Base-by-base conservation (phyloP, 208 protist genomes). In the Phytomonas sp. region DNA sequence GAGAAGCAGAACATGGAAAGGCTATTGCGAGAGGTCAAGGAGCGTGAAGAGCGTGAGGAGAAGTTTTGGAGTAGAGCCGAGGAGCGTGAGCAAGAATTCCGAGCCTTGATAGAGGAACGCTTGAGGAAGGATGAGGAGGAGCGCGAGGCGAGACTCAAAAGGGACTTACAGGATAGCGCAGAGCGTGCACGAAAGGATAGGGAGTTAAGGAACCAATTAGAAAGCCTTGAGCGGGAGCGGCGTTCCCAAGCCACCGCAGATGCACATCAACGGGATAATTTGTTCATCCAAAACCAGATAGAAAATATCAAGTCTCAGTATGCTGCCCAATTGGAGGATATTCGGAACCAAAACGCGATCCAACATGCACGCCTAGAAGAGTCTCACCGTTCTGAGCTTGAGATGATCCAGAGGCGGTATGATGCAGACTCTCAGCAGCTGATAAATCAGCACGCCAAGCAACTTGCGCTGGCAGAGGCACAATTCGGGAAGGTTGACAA, bases 131-230 rank as follows among this genome's bases (percentile, higher is more conserved):
- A 95, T 60, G 89, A 94, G 63, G 84, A 87, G 74, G 88, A 97
- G 77, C 87, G 86, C 29, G 92, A 95, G 72, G 77, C 61, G 20
- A 83, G 88, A 1, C 76, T 90, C 1, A 81, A 82, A 71, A 82
- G 88, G n/a, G 89, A 97, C 64, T 68, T 89, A 6, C 89, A 95
- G 51, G 88, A 95, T 43, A 77, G 86, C 11, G 86, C 83, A 62
- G 71, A 71, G 26, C 88, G 92, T 20, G 61, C 86, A 37, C 78
- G 79, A 7, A 80, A 83, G 31, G 92, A 96, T 66, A 70, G 74
- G 29, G 85, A 92, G 66, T 62, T 91, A 37, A 81, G 83, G 13
- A 82, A 89, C 20, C 80, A 88, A 71, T 43, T 94, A 67, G 80
- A 88, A 8, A 74, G 76, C n/a, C 62, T 87, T 34, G 91, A 96